Evolutionary conservation across 148 eudicot species (phyloP).

Genomic region (Heliamphora exappendiculata): DNA sequence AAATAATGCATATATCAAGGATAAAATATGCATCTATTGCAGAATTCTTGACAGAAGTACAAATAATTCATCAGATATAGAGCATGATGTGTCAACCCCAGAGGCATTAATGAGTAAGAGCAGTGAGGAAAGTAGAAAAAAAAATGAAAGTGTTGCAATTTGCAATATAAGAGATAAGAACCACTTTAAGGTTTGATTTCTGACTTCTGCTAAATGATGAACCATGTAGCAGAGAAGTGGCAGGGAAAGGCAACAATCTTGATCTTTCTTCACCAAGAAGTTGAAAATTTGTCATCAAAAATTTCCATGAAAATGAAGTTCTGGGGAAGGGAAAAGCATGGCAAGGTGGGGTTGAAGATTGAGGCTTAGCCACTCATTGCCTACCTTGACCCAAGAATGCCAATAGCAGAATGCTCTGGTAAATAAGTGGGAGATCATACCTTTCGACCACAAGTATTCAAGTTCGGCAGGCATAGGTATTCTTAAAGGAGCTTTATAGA

Average conservation of each 20-base stretch:
- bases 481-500: slow-evolving; percentile 76
- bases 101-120: background rate
- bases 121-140: background rate
- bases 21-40: background rate
- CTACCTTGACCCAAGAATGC: background rate
- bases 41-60: background rate
- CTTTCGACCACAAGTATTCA: slow-evolving; percentile 80
- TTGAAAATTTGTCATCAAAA: no score
- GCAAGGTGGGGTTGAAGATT: background rate
- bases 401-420: background rate
- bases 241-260: no score
- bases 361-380: background rate
- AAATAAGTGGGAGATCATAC: slow-evolving; percentile 19
- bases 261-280: background rate
- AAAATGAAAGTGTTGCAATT: no score
- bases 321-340: background rate
- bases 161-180: background rate
- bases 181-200: background rate
- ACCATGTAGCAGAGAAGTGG: no score
- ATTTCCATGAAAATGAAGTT: background rate
- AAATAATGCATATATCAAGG: background rate
- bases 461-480: slow-evolving; percentile 94
- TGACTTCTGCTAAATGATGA: no score
- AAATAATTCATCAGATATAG: background rate
- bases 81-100: background rate